phyloP scores from a whole-genome alignment of 2,329 filamentous ascomycete species.

The Fusarium floridanum region DNA sequence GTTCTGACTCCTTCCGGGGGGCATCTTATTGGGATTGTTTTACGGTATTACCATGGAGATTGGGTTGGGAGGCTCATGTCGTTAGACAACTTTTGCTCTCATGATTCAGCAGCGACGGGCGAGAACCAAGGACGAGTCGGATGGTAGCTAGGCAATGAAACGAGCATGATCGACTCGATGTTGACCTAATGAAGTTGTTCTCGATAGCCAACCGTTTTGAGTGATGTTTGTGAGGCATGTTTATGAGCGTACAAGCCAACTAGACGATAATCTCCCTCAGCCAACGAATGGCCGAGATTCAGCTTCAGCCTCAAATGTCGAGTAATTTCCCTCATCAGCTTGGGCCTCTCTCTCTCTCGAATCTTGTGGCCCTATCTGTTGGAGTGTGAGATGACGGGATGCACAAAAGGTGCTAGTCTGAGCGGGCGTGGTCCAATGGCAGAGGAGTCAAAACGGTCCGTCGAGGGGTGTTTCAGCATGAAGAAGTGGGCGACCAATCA shows the following conservation, averaged over 20 bases:
- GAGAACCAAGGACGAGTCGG: neutral
- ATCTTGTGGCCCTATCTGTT: conserved; percentile 4
- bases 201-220: neutral
- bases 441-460: conserved; percentile 12
- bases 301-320: neutral
- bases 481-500: conserved; percentile 3
- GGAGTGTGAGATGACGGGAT: neutral
- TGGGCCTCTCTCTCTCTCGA: neutral
- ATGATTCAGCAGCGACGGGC: neutral
- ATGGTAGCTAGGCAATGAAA: conserved; percentile 1
- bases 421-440: conserved; percentile 12
- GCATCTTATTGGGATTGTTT: conserved; percentile 24
- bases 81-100: conserved; percentile 30
- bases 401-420: conserved; percentile 1
- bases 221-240: neutral
- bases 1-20: conserved; percentile 25
- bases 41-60: conserved; percentile 16
- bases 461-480: conserved; percentile 19
- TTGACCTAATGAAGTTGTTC: neutral
- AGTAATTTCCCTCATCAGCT: conserved; percentile 9
- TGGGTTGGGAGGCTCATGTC: conserved; percentile 27
- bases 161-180: conserved; percentile 3
- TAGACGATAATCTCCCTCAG: neutral
- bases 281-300: neutral
- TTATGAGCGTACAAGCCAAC: neutral